These are phyloP conservation scores for Coffea canephora DNA, from an alignment of 257 asterid genomes.

Conservation along the genomic window DNA sequence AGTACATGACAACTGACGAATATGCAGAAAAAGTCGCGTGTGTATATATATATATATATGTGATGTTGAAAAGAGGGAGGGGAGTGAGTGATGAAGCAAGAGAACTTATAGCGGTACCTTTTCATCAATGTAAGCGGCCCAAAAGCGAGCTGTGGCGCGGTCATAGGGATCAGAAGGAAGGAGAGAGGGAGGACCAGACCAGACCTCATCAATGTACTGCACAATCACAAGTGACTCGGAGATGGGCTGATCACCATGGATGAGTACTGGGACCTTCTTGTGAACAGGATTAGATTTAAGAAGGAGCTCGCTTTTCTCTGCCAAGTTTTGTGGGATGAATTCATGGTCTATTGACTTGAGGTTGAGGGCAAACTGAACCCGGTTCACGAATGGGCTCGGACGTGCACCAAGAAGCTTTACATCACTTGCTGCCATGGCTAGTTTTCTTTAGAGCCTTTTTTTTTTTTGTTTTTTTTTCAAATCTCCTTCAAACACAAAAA, in stretches of 20 bases:
- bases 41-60: too few relatives aligned
- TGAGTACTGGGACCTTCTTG: conserved; percentile 35
- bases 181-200: conserved; percentile 28
- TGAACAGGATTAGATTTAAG: conserved; percentile 36
- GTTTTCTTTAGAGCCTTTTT: neutral
- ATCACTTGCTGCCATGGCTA: conserved; percentile 9
- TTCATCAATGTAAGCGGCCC: conserved; percentile 38
- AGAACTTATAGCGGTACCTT: conserved; percentile 14
- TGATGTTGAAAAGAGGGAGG: too few relatives aligned
- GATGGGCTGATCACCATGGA: conserved; percentile 28
- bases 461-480: too few relatives aligned
- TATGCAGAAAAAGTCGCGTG: too few relatives aligned
- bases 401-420: conserved; percentile 20
- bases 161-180: conserved; percentile 35
- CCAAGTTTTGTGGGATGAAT: conserved; percentile 11
- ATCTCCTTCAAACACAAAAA: too few relatives aligned
- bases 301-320: conserved; percentile 35
- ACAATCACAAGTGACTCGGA: conserved; percentile 35
- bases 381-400: conserved; percentile 23
- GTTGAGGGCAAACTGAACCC: conserved; percentile 36
- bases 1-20: too few relatives aligned
- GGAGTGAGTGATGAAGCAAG: too few relatives aligned
- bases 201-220: conserved; percentile 39
- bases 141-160: conserved; percentile 33
- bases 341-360: conserved; percentile 27